Conservation (phyloP, 2,329 filamentous ascomycete species). For the Arthrobotrys megalospora region DNA sequence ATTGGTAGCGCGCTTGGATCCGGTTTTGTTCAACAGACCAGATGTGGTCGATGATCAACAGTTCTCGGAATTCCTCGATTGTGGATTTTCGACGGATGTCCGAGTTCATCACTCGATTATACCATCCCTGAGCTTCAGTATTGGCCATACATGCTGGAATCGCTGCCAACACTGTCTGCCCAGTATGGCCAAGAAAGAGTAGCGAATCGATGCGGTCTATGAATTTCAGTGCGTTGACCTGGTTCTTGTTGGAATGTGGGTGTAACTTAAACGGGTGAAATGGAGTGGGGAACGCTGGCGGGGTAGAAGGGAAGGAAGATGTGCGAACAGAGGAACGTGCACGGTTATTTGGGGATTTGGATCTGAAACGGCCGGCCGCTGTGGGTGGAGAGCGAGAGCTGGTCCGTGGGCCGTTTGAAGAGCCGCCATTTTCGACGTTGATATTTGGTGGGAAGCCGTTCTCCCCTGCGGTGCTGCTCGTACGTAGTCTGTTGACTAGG, state of each 20-base stretch:
- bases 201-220: slow-evolving; percentile 60
- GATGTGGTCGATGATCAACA: slow-evolving; percentile 59
- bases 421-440: slow-evolving; percentile 38
- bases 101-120: slow-evolving; percentile 54
- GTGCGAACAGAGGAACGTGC: slow-evolving; percentile 42
- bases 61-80: slow-evolving; percentile 57
- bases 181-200: slow-evolving; percentile 56
- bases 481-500: slow-evolving; percentile 42
- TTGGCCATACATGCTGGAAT: slow-evolving; percentile 60
- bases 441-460: slow-evolving; percentile 23
- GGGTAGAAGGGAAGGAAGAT: slow-evolving; percentile 46
- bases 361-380: slow-evolving; percentile 33
- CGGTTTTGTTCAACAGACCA: slow-evolving; percentile 56
- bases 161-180: slow-evolving; percentile 42
- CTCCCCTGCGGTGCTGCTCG: slow-evolving; percentile 29
- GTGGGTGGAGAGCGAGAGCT: slow-evolving; percentile 55
- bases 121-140: slow-evolving; percentile 56
- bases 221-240: slow-evolving; percentile 61
- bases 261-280: slow-evolving; percentile 60
- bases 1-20: slow-evolving; percentile 55
- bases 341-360: slow-evolving; percentile 48
- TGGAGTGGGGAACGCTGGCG: slow-evolving; percentile 57
- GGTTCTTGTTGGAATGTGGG: slow-evolving; percentile 60
- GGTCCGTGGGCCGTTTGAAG: slow-evolving; percentile 2
- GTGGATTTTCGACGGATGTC: slow-evolving; percentile 50